Percentiles rank a stretch among this genome's conserved stretches.
Conservation (phyloP, 2,329 filamentous ascomycete genomes). For the Pseudogymnoascus sp. region DNA sequence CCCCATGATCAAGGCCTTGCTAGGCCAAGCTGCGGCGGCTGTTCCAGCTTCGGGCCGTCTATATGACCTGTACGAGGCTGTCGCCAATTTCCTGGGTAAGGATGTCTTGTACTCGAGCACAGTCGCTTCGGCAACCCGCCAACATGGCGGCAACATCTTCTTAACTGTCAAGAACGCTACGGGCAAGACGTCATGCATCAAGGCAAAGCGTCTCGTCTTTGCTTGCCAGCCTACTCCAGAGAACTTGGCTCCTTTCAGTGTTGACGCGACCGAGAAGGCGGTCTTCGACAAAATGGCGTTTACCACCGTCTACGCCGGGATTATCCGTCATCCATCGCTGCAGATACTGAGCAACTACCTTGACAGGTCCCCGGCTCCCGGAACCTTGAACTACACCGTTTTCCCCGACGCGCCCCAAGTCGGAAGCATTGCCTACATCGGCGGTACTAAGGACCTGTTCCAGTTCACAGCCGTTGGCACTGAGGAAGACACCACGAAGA, state of each 20-base stretch:
- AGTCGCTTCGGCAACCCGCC: slow-evolving; percentile 14
- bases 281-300: slow-evolving; percentile 18
- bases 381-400: slow-evolving; percentile 21
- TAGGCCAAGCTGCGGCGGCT: slow-evolving; percentile 17
- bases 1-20: slow-evolving; percentile 21
- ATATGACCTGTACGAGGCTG: slow-evolving; percentile 18
- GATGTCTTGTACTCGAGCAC: slow-evolving; percentile 23
- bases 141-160: slow-evolving; percentile 14
- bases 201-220: slow-evolving; percentile 23
- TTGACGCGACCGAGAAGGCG: slow-evolving; percentile 17
- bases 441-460: slow-evolving; percentile 27
- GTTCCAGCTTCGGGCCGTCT: slow-evolving; percentile 20
- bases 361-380: slow-evolving; percentile 19
- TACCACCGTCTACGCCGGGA: slow-evolving; percentile 23
- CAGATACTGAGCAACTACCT: slow-evolving; percentile 18
- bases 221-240: slow-evolving; percentile 21
- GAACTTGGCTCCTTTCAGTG: slow-evolving; percentile 18
- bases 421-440: slow-evolving; percentile 28
- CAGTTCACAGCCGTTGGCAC: slow-evolving; percentile 28
- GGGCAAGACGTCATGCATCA: slow-evolving; percentile 13
- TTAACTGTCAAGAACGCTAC: slow-evolving; percentile 13
- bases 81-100: slow-evolving; percentile 17
- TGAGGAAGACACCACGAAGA: slow-evolving; percentile 16
- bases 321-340: slow-evolving; percentile 24
- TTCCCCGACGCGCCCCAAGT: slow-evolving; percentile 21